phyloP scores from a whole-genome alignment of 805 yeast species.

The Peterozyma toletana region DNA sequence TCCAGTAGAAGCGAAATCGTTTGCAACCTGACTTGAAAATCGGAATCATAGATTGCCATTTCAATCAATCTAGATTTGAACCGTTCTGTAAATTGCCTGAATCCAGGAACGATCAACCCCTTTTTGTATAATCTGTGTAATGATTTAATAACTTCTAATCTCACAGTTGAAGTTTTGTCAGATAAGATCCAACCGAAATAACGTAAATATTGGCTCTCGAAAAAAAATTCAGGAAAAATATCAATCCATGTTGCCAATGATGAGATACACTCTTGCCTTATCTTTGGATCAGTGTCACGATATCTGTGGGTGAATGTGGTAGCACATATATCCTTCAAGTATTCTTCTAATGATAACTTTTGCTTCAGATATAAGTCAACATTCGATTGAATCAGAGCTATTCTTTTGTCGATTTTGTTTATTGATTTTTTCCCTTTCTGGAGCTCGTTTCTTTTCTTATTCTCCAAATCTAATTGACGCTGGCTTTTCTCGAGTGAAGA shows the following conservation, averaged over 20 bases:
- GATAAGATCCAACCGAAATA: constrained; percentile 82
- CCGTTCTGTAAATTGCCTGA: constrained; percentile 73
- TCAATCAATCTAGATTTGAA: constrained; percentile 60
- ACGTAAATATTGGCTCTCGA: constrained; percentile 62
- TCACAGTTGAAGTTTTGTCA: constrained; percentile 55
- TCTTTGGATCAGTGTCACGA: constrained; percentile 67
- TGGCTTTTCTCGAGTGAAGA: constrained; percentile 33
- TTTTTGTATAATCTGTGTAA: constrained; percentile 36
- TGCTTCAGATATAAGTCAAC: constrained; percentile 36
- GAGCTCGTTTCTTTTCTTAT: constrained; percentile 22
- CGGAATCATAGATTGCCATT: constrained; percentile 52
- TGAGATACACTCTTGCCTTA: constrained; percentile 63
- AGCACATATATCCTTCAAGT: constrained; percentile 58
- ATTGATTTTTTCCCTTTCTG: constrained; percentile 20
- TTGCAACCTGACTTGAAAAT: constrained; percentile 42
- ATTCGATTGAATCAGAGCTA: constrained; percentile 37
- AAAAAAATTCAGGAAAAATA: constrained; percentile 61
- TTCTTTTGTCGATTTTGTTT: constrained; percentile 28
- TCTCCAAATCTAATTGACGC: constrained; percentile 30
- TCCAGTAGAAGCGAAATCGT: constrained; percentile 48
- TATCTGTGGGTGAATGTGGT: constrained; percentile 69
- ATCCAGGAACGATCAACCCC: constrained; percentile 45
- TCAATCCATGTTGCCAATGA: constrained; percentile 67
- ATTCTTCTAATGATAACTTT: constrained; percentile 44
- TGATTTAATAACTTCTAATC: constrained; percentile 56